These are phyloP conservation scores for Rhytidiadelphus loreus DNA, from an alignment of 225 moss, liverwort and hornwort genomes.

Conservation along the genomic window DNA sequence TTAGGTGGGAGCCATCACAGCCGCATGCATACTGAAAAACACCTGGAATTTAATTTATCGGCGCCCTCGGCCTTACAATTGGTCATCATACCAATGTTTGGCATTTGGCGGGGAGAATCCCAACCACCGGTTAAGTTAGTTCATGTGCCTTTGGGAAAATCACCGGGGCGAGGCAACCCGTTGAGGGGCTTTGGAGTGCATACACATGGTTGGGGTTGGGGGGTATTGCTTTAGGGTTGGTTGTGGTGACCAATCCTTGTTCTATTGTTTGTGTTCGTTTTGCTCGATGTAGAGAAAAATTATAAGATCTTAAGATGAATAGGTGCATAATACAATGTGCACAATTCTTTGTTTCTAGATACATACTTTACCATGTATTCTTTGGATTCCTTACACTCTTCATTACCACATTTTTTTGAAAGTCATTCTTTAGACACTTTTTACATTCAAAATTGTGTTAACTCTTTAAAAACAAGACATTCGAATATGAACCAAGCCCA, in stretches of 20 bases:
- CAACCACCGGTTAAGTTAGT: no score
- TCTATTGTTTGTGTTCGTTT: accelerated
- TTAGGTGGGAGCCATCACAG: not conserved
- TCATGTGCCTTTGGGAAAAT: no score
- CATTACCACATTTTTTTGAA: not conserved
- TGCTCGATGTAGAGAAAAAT: no score
- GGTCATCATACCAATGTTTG: not conserved
- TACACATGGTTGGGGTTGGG: accelerated
- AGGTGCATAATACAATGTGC: accelerated
- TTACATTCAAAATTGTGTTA: not conserved
- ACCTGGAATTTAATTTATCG: not conserved
- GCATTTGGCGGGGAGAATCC: accelerated
- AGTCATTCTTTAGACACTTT: not conserved
- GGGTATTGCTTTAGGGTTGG: not conserved
- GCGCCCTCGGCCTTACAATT: not conserved
- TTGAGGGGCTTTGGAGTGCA: not conserved
- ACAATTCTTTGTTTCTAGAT: accelerated
- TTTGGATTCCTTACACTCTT: not conserved
- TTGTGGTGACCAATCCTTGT: accelerated
- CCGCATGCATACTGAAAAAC: not conserved
- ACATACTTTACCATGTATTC: not conserved
- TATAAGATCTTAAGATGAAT: not conserved
- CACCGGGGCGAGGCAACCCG: no score
- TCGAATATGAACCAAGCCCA: not conserved
- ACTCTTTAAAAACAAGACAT: not conserved